These are phyloP conservation scores for Metschnikowia proteae DNA, from an alignment of 805 yeast genomes.

Conservation along the genomic window DNA sequence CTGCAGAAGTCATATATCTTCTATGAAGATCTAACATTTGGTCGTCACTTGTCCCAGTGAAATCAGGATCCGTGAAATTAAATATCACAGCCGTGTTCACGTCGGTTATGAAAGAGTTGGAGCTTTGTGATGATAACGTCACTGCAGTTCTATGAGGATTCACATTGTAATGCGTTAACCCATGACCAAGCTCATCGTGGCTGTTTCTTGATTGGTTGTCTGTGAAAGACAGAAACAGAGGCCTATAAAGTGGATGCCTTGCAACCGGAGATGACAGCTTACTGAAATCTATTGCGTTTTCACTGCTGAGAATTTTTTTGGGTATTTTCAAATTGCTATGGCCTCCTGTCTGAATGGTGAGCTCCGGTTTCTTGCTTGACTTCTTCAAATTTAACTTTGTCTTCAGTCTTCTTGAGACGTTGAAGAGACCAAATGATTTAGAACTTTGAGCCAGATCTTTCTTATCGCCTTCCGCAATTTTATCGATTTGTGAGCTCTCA, in stretches of 20 bases:
- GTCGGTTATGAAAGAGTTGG: constrained; percentile 13
- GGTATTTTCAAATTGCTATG: constrained; percentile 8
- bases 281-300: not conserved
- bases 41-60: constrained; percentile 2
- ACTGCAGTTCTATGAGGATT: constrained; percentile 7
- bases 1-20: constrained; percentile 15
- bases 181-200: not conserved
- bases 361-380: constrained; percentile 5
- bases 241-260: constrained; percentile 4
- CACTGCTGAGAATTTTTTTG: constrained; percentile 7
- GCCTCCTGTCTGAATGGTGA: constrained; percentile 8
- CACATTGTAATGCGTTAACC: not conserved
- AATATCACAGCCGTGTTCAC: constrained; percentile 6
- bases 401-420: constrained; percentile 7
- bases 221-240: not conserved
- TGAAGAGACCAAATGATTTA: constrained; percentile 2
- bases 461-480: not conserved
- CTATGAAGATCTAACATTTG: constrained; percentile 12
- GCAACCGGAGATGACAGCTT: constrained; percentile 4
- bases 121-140: constrained; percentile 14
- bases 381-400: constrained; percentile 4
- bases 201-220: constrained; percentile 1
- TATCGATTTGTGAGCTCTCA: not conserved
- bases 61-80: constrained; percentile 13
- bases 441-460: not conserved